Evolutionary conservation across 345 rosid species (phyloP).

Genomic region (Linum lewisii): DNA sequence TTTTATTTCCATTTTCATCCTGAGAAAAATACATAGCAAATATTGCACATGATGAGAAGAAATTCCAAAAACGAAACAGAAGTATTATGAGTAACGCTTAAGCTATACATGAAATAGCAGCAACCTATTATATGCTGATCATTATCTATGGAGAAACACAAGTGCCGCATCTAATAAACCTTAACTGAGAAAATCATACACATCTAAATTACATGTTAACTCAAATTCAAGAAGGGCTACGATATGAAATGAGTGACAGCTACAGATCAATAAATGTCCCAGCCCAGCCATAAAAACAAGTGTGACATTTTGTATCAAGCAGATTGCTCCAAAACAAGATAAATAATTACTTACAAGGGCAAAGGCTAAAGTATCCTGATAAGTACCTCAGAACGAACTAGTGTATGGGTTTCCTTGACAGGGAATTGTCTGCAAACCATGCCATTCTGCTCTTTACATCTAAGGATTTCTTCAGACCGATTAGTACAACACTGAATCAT

Average conservation of each 20-base stretch:
- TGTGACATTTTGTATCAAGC: too few relatives aligned
- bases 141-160: neutral
- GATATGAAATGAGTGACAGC: too few relatives aligned
- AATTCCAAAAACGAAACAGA: constrained; percentile 1
- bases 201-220: too few relatives aligned
- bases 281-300: too few relatives aligned
- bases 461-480: constrained; percentile 68
- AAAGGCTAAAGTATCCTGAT: neutral
- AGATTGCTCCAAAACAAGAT: neutral
- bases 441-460: constrained; percentile 55
- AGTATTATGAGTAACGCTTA: neutral
- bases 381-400: constrained; percentile 75
- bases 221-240: too few relatives aligned
- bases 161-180: neutral
- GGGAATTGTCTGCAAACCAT: constrained; percentile 81
- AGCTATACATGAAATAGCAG: neutral
- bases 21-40: constrained; percentile 23
- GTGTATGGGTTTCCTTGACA: constrained; percentile 70
- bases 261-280: too few relatives aligned
- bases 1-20: constrained; percentile 93
- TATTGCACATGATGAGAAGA: neutral
- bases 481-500: constrained; percentile 40
- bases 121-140: neutral
- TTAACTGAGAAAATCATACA: neutral
- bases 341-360: neutral